Base-by-base conservation (phyloP, 2,329 filamentous ascomycete genomes). In the Chaetoscypha palmicola region DNA sequence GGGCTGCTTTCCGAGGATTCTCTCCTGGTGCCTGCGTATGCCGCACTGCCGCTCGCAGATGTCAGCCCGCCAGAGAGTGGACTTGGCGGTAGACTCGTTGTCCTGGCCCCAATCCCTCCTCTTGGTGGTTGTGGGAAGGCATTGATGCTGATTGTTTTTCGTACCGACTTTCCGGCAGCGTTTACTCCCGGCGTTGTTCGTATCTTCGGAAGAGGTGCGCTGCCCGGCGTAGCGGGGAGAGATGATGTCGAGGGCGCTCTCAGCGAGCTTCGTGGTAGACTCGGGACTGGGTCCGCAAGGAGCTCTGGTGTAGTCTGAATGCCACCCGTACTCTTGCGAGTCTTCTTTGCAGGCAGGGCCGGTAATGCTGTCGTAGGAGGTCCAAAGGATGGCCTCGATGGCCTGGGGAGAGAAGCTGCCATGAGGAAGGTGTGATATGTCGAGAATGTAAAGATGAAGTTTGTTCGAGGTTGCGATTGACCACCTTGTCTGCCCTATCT, bases 141-240 rank as follows among this genome's bases (percentile, higher is more conserved):
- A 61, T 90, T 91, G 59, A 96, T 94, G 71, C 90, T 96, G 58
- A 94, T 83, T 1, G 86, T 86, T 66, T 94, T 94, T 50, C 89
- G 80, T 43, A 96, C 66, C 1, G 81, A 79, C 64, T 82, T 90
- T 20, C 79, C 78, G 4, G 77, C 69, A 23, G 69, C 69, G 49
- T 77, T 80, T 11, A 79, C 66, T 26, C 69, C 70, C 7, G 78
- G 72, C 4, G 72, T 65, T 2, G 74, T 70, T 47, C 75, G 76
- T 14, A 77, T 68, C 12, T 77, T 71, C 4, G 77, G 74, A 9
- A 82, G 65, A 38, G 72, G 69, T 4, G 74, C 71, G 22, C 76
- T 71, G 30, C 43, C 56, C 35, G 73, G 67, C 28, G 69, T 63
- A 24, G 72, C 67, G 22, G 76, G 72, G 17, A 72, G 70, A 28